Conservation (phyloP, 345 rosid genomes). For the Pistacia integerrima region DNA sequence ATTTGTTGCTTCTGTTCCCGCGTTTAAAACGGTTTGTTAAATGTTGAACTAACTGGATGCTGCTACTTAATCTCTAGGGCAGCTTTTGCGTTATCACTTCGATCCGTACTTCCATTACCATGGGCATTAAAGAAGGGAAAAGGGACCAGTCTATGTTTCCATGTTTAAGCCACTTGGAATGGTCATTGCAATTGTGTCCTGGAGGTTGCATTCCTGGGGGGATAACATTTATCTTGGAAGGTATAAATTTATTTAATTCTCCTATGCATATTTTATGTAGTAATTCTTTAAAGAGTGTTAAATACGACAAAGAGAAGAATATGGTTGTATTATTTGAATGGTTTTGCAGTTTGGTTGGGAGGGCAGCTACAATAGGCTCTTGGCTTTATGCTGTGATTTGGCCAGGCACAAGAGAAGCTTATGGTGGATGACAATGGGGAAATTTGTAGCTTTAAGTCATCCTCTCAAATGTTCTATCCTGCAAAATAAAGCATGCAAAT, state of each 20-base stretch:
- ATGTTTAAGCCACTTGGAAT: constrained; percentile 42
- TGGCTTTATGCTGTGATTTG: constrained; percentile 40
- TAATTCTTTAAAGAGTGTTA: background rate
- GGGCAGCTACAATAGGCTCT: constrained; percentile 20
- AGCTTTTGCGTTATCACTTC: constrained; percentile 30
- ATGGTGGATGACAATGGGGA: background rate
- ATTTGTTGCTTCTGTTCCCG: background rate
- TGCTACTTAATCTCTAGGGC: constrained; percentile 28
- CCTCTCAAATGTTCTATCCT: constrained; percentile 27
- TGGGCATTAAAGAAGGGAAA: constrained; percentile 33
- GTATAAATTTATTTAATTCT: constrained; percentile 16
- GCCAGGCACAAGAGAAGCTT: constrained; percentile 30
- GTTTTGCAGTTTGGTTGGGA: constrained; percentile 31
- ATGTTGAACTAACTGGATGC: background rate
- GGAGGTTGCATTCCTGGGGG: constrained; percentile 39
- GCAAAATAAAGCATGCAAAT: background rate
- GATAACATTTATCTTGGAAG: constrained; percentile 44
- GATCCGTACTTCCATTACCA: constrained; percentile 31
- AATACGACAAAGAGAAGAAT: background rate
- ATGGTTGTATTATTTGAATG: background rate
- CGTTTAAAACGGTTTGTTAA: background rate
- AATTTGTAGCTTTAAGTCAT: background rate
- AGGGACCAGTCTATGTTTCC: constrained; percentile 33
- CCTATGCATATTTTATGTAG: background rate
- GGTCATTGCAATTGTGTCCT: constrained; percentile 32